These are phyloP conservation scores for Hypoxylon sp. DNA, from an alignment of 2,329 filamentous ascomycete species.

Conservation along the genomic window DNA sequence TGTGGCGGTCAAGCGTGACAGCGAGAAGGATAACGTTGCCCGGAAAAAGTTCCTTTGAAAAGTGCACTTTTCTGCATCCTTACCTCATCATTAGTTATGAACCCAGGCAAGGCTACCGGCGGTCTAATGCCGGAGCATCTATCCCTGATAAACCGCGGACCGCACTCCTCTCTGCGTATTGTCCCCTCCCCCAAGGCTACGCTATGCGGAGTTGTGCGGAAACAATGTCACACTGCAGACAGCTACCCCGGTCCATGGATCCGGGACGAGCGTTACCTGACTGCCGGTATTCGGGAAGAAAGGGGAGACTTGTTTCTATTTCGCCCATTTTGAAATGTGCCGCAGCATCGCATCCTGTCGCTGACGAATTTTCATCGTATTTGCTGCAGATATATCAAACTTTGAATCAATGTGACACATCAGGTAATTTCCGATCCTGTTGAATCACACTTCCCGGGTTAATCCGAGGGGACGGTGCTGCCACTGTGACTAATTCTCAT, in stretches of 20 bases:
- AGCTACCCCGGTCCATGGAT: conserved; percentile 29
- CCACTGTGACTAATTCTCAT: neutral
- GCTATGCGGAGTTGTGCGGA: conserved; percentile 13
- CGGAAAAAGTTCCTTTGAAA: conserved; percentile 20
- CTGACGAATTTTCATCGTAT: neutral
- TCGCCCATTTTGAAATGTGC: conserved; percentile 9
- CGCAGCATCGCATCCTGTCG: conserved; percentile 12
- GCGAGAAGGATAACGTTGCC: neutral
- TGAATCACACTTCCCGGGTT: neutral
- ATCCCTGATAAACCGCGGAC: conserved; percentile 24
- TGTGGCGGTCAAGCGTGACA: conserved; percentile 18
- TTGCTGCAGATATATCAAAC: no score
- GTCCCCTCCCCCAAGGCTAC: conserved; percentile 14
- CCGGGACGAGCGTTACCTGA: conserved; percentile 22
- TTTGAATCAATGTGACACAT: neutral
- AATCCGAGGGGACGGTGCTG: neutral
- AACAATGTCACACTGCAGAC: conserved; percentile 37
- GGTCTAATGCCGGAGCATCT: conserved; percentile 21
- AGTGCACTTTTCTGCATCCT: conserved; percentile 23
- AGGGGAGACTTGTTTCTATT: conserved; percentile 6
- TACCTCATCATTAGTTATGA: conserved; percentile 5
- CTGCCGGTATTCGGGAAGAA: conserved; percentile 26
- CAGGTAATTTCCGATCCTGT: neutral
- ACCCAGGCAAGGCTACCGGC: neutral
- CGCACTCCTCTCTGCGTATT: conserved; percentile 1